Evolutionary conservation across 2,329 filamentous ascomycete genomes (phyloP).

Genomic region (Helotiales sp.): DNA sequence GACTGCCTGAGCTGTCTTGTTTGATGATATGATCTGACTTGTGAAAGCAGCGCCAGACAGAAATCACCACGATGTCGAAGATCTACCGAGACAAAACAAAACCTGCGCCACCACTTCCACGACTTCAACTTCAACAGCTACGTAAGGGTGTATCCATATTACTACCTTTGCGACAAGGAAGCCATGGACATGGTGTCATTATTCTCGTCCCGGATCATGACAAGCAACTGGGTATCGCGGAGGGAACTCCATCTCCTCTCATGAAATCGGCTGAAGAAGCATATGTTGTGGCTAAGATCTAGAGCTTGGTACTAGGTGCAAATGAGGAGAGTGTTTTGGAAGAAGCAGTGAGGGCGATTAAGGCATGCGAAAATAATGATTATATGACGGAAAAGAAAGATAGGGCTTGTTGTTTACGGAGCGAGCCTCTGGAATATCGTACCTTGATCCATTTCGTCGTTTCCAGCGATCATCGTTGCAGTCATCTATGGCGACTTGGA

Average conservation of each 20-base stretch:
- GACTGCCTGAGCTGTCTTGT: neutral
- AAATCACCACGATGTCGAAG: neutral
- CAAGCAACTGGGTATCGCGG: slow-evolving; percentile 13
- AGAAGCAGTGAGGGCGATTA: neutral
- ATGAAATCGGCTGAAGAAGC: slow-evolving; percentile 45
- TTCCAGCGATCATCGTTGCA: neutral
- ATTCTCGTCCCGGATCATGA: slow-evolving; percentile 33
- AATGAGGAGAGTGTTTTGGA: neutral
- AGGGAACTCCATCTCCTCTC: slow-evolving; percentile 37
- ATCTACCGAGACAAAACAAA: neutral
- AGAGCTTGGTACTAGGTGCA: neutral
- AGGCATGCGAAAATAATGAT: neutral
- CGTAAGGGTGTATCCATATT: neutral
- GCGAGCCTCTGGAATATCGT: neutral
- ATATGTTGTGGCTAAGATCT: slow-evolving; percentile 37
- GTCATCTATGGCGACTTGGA: neutral
- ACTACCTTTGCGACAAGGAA: slow-evolving; percentile 32
- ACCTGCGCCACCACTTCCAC: neutral
- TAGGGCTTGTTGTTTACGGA: slow-evolving; percentile 1
- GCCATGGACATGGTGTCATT: slow-evolving; percentile 44
- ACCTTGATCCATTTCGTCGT: neutral
- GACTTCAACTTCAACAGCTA: neutral
- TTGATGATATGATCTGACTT: neutral
- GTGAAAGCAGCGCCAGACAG: neutral
- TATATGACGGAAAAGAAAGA: neutral